Evolutionary conservation across 164 flowering plant genomes (phyloP), one percentile per base, ranked within the genome.

Genomic region (Saururus chinensis): DNA sequence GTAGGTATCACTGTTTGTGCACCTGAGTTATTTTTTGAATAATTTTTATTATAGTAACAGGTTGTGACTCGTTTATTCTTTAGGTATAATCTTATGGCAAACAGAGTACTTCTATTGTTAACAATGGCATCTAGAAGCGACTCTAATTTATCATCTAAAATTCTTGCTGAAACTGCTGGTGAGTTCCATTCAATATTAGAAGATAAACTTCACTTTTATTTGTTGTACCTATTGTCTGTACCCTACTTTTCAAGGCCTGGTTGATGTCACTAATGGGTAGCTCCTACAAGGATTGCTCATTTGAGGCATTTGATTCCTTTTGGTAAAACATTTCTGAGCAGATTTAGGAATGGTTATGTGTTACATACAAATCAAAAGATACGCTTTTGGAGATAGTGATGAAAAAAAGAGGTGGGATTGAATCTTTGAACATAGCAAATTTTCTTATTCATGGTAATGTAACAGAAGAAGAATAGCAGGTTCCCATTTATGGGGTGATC

Each of bases 81-180:
- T 84, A 93, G 99, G 83, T 93, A 93, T 66, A 88, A 90, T 80
- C 66, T 93, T 78, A 93, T 93, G 99, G 99, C 99, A 53, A 93
- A 93, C 72, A 80, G 97, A 68, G 84, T 88, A 62, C 75, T 90
- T 64, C 81, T 93, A 40, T 67, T 93, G 71, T 73, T 93, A 77
- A 95, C 92, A 56, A 85, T 88, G 88, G 87, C 96, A 59, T 88
- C 86, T 30, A 80, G 86, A 68, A 82, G 68, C 73, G 81, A 84
- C 62, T 80, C 92, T 40, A 70, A 71, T 75, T 67, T 70, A 61
- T 82, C 95, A 37, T 66, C 88, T 30, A 74, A 75, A 66, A 74
- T 88, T 62, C 68, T 84, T 55, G 81, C 75, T 74, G 87, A 85
- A 83, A 84, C 88, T 56, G 79, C 99, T 69, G 96, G 99, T 93